Percentiles rank a stretch among this genome's conserved stretches.
Conservation (phyloP, 2,329 filamentous ascomycete genomes). For the Penicillium sp. region DNA sequence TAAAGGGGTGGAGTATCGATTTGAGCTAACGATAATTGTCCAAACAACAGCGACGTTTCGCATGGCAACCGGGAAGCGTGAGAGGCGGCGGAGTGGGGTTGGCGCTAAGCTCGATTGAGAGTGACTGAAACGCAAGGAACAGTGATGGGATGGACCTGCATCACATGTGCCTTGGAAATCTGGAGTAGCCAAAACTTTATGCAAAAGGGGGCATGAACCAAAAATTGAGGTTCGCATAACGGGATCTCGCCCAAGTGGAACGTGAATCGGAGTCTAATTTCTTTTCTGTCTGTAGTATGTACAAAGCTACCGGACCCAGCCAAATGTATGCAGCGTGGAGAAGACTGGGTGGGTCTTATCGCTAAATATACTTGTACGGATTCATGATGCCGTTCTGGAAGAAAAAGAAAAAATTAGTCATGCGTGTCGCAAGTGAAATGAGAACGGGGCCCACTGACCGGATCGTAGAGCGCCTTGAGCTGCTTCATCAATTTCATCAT, state of each 20-base stretch:
- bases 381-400: slow-evolving; percentile 94
- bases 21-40: slow-evolving; percentile 11
- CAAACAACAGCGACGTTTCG: slow-evolving; percentile 20
- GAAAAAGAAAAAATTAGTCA: slow-evolving; percentile 12
- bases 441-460: slow-evolving; percentile 53
- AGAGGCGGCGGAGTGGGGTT: slow-evolving; percentile 11
- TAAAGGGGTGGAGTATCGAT: slow-evolving; percentile 20
- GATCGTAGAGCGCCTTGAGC: slow-evolving; percentile 90
- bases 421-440: background rate
- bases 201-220: background rate
- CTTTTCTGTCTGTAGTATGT: too few relatives aligned
- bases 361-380: slow-evolving; percentile 85
- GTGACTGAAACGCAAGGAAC: slow-evolving; percentile 15
- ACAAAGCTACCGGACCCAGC: too few relatives aligned
- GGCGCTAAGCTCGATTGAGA: slow-evolving; percentile 1
- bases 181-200: background rate
- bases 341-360: background rate
- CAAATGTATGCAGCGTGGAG: too few relatives aligned
- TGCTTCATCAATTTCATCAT: slow-evolving; percentile 91
- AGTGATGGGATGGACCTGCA: slow-evolving; percentile 1
- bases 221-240: too few relatives aligned
- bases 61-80: slow-evolving; percentile 14
- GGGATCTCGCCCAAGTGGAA: too few relatives aligned
- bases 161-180: slow-evolving; percentile 1
- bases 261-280: too few relatives aligned